A percentile compares a stretch with the other conserved stretches of the same genome.
Conservation (phyloP, 257 asterid species). For the Solanum pennellii region DNA sequence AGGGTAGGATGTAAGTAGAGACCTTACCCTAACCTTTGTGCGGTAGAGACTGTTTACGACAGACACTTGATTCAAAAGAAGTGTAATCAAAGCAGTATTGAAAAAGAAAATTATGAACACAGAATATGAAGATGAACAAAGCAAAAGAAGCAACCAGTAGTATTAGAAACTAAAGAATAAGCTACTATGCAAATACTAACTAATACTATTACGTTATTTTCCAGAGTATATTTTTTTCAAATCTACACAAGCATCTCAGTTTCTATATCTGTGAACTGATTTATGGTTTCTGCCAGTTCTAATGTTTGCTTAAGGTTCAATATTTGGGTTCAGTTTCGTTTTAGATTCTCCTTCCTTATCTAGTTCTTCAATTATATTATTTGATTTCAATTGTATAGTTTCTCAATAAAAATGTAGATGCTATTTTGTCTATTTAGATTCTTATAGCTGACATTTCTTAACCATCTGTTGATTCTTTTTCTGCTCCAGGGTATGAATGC, state of each 20-base stretch:
- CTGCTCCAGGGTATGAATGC: constrained; percentile 38
- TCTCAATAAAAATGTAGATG: neutral
- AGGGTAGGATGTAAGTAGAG: neutral
- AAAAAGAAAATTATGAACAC: neutral
- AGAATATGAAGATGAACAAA: neutral
- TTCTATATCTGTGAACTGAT: neutral
- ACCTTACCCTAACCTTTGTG: neutral
- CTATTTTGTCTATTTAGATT: neutral
- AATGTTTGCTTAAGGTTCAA: neutral
- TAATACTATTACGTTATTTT: neutral
- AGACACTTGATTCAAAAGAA: neutral
- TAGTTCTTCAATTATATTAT: neutral
- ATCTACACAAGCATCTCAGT: neutral
- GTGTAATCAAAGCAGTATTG: neutral
- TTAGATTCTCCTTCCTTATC: neutral
- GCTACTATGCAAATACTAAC: neutral
- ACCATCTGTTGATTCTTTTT: neutral
- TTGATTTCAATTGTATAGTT: neutral
- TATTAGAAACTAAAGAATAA: neutral
- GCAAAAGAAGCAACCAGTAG: neutral
- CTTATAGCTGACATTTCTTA: neutral
- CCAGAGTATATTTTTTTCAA: neutral
- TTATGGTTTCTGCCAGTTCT: neutral
- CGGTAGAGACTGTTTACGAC: neutral
- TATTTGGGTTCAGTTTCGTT: neutral